Evolutionary conservation across 352 stramenopile genomes (phyloP).

Genomic region (Globisporangium acanthophoron): DNA sequence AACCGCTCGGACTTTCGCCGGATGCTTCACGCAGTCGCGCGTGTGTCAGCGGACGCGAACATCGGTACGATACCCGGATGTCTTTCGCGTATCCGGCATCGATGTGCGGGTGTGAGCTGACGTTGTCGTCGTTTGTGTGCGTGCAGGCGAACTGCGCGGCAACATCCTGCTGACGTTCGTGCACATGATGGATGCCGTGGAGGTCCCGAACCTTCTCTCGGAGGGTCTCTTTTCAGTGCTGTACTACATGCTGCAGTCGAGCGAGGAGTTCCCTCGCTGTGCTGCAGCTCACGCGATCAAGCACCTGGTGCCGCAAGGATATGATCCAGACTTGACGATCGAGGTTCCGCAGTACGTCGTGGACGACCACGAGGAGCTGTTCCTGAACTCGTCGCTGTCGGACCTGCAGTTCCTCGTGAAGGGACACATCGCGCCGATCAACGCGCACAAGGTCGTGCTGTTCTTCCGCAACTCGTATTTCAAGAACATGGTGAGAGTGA

Average conservation of each 20-base stretch:
- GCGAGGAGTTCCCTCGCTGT: slow-evolving; percentile 66
- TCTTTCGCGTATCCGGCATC: not conserved
- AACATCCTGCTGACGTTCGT: slow-evolving; percentile 87
- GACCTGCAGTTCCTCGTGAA: slow-evolving; percentile 87
- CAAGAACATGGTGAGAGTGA: slow-evolving; percentile 89
- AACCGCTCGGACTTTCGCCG: slow-evolving; percentile 77
- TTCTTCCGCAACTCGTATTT: slow-evolving; percentile 90
- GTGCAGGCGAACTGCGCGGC: slow-evolving; percentile 61
- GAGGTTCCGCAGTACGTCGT: slow-evolving; percentile 76
- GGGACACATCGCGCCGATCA: slow-evolving; percentile 80
- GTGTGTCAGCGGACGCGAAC: slow-evolving; percentile 70
- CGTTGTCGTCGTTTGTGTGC: not conserved
- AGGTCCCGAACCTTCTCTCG: slow-evolving; percentile 64
- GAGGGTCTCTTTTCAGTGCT: slow-evolving; percentile 78
- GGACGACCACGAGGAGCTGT: slow-evolving; percentile 85
- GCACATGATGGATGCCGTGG: slow-evolving; percentile 83
- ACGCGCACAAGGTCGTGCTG: slow-evolving; percentile 85
- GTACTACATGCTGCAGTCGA: slow-evolving; percentile 76
- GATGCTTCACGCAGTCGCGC: slow-evolving; percentile 80
- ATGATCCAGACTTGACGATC: slow-evolving; percentile 74
- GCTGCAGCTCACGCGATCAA: slow-evolving; percentile 84
- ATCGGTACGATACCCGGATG: slow-evolving; percentile 22
- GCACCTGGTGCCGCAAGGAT: slow-evolving; percentile 67
- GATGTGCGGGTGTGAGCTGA: not conserved
- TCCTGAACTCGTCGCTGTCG: slow-evolving; percentile 76